A percentile compares a stretch with the other conserved stretches of the same genome.
Conservation (phyloP, 441 rosid species). For the Adansonia gregorii region DNA sequence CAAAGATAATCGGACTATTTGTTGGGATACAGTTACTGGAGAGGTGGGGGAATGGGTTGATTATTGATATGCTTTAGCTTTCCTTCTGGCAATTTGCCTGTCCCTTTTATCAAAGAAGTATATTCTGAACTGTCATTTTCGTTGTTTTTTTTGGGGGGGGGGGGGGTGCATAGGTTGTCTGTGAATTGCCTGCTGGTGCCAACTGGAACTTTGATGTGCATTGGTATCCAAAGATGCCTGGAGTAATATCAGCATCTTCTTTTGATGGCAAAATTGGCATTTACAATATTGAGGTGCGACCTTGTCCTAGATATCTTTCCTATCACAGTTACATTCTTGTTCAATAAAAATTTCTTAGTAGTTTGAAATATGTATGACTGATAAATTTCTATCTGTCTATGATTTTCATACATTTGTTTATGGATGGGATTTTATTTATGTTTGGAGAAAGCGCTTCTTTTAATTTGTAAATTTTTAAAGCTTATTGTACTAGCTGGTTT, state of each 20-base stretch:
- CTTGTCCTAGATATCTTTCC: neutral
- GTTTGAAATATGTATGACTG: neutral
- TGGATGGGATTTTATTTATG: slow-evolving; percentile 4
- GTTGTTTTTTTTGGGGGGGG: neutral
- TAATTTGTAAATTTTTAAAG: neutral
- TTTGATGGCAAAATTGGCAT: slow-evolving; percentile 97
- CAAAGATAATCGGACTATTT: slow-evolving; percentile 95
- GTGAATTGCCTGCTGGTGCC: slow-evolving; percentile 90
- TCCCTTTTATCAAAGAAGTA: slow-evolving; percentile 13
- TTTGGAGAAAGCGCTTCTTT: neutral
- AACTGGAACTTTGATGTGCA: slow-evolving; percentile 99
- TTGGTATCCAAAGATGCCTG: slow-evolving; percentile 96
- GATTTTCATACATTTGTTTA: neutral
- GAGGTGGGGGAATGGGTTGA: slow-evolving; percentile 56
- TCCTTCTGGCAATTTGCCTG: neutral
- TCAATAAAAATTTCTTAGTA: neutral
- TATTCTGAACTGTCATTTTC: slow-evolving; percentile 22
- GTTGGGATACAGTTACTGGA: slow-evolving; percentile 93
- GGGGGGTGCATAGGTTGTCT: slow-evolving; percentile 61
- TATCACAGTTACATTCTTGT: neutral
- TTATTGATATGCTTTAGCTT: slow-evolving; percentile 16
- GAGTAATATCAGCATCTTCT: slow-evolving; percentile 95
- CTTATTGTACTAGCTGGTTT: slow-evolving; percentile 6
- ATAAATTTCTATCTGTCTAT: neutral
- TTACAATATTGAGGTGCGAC: slow-evolving; percentile 86